These are phyloP conservation scores for Rhynchospora breviuscula DNA, from an alignment of 176 grass and related monocot species.

Conservation along the genomic window DNA sequence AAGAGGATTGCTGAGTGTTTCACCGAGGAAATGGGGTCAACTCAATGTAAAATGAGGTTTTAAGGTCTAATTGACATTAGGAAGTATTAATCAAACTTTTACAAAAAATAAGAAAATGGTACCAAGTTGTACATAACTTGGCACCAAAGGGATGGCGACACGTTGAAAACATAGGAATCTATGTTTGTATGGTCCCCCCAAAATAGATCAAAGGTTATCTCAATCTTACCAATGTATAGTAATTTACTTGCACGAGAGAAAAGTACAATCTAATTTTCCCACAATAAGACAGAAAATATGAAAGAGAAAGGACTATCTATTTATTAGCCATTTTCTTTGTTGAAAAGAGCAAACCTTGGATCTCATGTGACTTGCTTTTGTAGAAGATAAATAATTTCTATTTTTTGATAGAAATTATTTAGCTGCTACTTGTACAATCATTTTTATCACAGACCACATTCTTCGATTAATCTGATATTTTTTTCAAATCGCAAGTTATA, in stretches of 20 bases:
- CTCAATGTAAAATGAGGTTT: not conserved
- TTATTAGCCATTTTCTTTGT: not conserved
- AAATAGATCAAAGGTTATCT: conserved; percentile 1
- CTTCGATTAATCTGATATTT: not conserved
- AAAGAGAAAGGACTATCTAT: not conserved
- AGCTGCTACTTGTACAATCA: too few species aligned
- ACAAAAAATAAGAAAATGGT: conserved; percentile 18
- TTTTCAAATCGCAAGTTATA: not conserved
- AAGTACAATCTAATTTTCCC: not conserved
- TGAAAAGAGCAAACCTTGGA: not conserved
- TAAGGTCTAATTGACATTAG: conserved; percentile 12
- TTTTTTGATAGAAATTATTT: not conserved
- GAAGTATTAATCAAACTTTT: conserved; percentile 11
- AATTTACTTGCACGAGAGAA: not conserved
- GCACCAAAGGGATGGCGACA: not conserved
- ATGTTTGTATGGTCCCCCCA: conserved; percentile 15
- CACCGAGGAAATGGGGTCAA: conserved; percentile 19
- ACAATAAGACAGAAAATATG: not conserved
- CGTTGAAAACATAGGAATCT: conserved; percentile 11
- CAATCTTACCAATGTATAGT: not conserved
- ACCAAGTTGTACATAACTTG: not conserved
- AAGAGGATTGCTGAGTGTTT: not conserved
- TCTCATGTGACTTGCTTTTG: not conserved
- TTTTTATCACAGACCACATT: not conserved
- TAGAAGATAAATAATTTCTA: not conserved